Evolutionary conservation across 1,284 basidiomycete genomes (phyloP).

Genomic region (Trametes pubescens): DNA sequence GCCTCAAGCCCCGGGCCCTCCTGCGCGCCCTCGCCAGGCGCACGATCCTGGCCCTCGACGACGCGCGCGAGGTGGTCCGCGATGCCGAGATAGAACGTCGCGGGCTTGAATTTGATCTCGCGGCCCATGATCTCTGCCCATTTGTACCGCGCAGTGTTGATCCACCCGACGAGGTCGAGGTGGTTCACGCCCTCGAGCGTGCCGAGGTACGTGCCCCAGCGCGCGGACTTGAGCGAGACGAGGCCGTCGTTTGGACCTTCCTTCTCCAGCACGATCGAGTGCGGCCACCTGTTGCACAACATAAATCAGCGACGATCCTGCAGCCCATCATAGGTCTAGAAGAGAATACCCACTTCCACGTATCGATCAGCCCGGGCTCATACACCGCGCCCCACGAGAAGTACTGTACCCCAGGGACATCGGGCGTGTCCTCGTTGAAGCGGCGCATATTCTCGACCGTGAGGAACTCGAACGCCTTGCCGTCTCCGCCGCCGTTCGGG

Average conservation of each 20-base stretch:
- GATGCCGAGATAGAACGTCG: slow-evolving; percentile 87
- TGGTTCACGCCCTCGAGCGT: slow-evolving; percentile 93
- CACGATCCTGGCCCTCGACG: slow-evolving; percentile 58
- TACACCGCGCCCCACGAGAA: slow-evolving; percentile 95
- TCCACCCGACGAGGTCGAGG: slow-evolving; percentile 89
- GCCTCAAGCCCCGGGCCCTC: background rate
- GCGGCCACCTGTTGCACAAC: slow-evolving; percentile 64
- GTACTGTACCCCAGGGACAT: slow-evolving; percentile 82
- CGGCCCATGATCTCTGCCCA: slow-evolving; percentile 90
- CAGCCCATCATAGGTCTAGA: background rate
- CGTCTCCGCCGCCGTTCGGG: slow-evolving; percentile 89
- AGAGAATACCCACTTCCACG: slow-evolving; percentile 83
- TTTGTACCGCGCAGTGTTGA: slow-evolving; percentile 83
- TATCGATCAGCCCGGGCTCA: slow-evolving; percentile 87
- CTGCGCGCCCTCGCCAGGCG: background rate
- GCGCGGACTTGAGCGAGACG: slow-evolving; percentile 83
- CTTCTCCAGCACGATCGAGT: slow-evolving; percentile 84
- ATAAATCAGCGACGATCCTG: background rate
- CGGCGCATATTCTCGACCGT: slow-evolving; percentile 86
- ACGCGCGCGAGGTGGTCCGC: slow-evolving; percentile 74
- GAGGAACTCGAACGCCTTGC: slow-evolving; percentile 89
- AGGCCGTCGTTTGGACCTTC: slow-evolving; percentile 95
- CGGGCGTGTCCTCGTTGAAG: slow-evolving; percentile 88
- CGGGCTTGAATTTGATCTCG: slow-evolving; percentile 88
- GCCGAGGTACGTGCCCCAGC: slow-evolving; percentile 90